Base-by-base conservation (phyloP, 2,329 filamentous ascomycete genomes). In the Fusarium zealandicum region DNA sequence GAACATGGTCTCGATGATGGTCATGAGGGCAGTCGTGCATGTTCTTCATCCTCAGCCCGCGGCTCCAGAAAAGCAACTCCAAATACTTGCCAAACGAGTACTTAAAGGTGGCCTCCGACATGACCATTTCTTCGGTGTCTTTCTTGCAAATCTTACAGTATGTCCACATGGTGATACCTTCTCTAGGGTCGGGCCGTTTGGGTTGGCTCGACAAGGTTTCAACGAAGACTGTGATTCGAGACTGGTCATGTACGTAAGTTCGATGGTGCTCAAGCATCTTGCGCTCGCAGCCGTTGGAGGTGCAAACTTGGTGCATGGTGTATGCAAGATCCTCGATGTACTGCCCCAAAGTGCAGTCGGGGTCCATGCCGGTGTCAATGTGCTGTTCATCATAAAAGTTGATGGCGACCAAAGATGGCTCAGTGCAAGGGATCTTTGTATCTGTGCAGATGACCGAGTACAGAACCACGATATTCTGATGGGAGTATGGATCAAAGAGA, bases 81-180 rank as follows among this genome's bases (percentile, higher is more conserved):
- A 99, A 80, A 68, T 98, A 99, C 73, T 99, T 99, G 10, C 92
- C 95, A 69, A 99, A 96, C 0, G 95, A 99, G 72, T 99, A 99
- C 72, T 96, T 97, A 90, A 92, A 99, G 0, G 93, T 96, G 66
- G 87, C 92, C 51, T 92, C 87, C 1, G 93, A 97, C 92, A 99
- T 97, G 27, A 89, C 87, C 63, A 90, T 90, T 40, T 93, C 87
- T 32, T 92, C 90, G 0, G 93, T 96, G 70, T 98, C 93, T 63
- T 91, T 91, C 45, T 90, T 88, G 73, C 96, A 99, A 25, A 90
- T 82, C 67, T 96, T 95, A 78, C 95, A 99, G 65, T 89, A 92
- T 63, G 92, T 98, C 96, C 96, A 99, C 92, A 99, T 97, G 51
- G 93, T 84, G 50, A 99, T 96, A 3, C 88, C 90, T 36, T 78